Conservation (phyloP, 176 grass and related monocot genomes). For the Poa annua region DNA sequence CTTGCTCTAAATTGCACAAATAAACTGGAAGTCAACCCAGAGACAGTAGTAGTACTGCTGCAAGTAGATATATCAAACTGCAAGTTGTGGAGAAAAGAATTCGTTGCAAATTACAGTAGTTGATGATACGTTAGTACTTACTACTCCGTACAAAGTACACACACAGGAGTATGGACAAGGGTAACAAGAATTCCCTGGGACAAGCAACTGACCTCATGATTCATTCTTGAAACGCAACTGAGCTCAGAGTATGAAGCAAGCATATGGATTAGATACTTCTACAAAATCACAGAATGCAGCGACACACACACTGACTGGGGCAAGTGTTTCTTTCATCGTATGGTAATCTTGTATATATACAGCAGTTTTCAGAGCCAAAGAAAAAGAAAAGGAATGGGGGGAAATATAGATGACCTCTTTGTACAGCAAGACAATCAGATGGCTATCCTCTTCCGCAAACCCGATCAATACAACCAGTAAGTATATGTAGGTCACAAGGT, state of each 20-base stretch:
- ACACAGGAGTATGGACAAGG: not conserved
- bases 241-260: not conserved
- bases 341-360: slow-evolving; percentile 48
- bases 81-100: not conserved
- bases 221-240: slow-evolving; percentile 15
- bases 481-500: slow-evolving; percentile 15
- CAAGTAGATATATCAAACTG: not conserved
- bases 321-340: slow-evolving; percentile 31
- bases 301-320: not conserved
- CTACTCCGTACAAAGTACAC: too few relatives aligned
- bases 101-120: slow-evolving; percentile 2
- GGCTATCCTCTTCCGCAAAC: slow-evolving; percentile 11
- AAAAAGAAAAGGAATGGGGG: not conserved
- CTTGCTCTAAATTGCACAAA: not conserved
- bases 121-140: not conserved
- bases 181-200: not conserved
- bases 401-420: slow-evolving; percentile 33
- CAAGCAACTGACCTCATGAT: slow-evolving; percentile 14
- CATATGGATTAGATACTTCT: not conserved
- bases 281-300: too few relatives aligned
- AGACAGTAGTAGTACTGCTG: too few relatives aligned
- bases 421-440: slow-evolving; percentile 26
- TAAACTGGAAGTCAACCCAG: not conserved
- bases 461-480: slow-evolving; percentile 12
- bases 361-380: slow-evolving; percentile 29